phyloP scores from a whole-genome alignment of 352 stramenopile genomes.

The Globisporangium polare region DNA sequence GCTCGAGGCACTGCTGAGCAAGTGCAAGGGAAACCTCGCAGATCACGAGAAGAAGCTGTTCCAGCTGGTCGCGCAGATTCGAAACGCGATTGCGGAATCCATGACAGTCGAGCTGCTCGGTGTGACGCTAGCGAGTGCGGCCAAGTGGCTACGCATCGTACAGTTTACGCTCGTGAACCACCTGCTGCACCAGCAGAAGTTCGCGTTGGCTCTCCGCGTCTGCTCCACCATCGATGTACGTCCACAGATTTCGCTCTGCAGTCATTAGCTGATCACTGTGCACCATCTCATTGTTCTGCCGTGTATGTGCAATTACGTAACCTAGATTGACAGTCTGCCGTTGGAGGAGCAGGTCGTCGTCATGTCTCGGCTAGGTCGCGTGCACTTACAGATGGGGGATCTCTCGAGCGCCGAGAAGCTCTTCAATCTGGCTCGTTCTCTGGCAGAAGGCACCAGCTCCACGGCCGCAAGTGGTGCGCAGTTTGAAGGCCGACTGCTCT shows the following conservation, averaged over 20 bases:
- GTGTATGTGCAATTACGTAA: background rate
- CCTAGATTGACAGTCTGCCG: conserved; percentile 33
- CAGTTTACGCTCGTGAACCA: conserved; percentile 72
- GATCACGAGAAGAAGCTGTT: conserved; percentile 71
- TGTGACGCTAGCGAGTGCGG: conserved; percentile 25
- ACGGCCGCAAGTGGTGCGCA: conserved; percentile 16
- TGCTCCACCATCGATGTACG: conserved; percentile 63
- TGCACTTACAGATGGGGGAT: conserved; percentile 76
- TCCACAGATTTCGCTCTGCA: background rate
- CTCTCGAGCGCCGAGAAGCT: conserved; percentile 49
- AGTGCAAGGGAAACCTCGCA: conserved; percentile 53
- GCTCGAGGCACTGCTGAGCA: conserved; percentile 64
- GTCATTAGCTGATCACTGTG: background rate
- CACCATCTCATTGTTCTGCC: background rate
- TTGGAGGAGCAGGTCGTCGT: conserved; percentile 41
- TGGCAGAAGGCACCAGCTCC: conserved; percentile 21
- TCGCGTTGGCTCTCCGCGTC: conserved; percentile 56
- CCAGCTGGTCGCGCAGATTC: conserved; percentile 41
- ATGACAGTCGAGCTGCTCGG: conserved; percentile 27
- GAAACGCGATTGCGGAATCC: conserved; percentile 19
- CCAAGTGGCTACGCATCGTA: conserved; percentile 51
- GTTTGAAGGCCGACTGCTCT: conserved; percentile 45
- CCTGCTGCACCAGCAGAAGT: conserved; percentile 68
- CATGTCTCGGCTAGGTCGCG: conserved; percentile 60
- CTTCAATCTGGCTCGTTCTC: conserved; percentile 39